A percentile compares a stretch with the other conserved stretches of the same genome.
These are phyloP conservation scores for Serendipita indica DNA, from an alignment of 768 basidiomycete genomes.

Conservation along the genomic window DNA sequence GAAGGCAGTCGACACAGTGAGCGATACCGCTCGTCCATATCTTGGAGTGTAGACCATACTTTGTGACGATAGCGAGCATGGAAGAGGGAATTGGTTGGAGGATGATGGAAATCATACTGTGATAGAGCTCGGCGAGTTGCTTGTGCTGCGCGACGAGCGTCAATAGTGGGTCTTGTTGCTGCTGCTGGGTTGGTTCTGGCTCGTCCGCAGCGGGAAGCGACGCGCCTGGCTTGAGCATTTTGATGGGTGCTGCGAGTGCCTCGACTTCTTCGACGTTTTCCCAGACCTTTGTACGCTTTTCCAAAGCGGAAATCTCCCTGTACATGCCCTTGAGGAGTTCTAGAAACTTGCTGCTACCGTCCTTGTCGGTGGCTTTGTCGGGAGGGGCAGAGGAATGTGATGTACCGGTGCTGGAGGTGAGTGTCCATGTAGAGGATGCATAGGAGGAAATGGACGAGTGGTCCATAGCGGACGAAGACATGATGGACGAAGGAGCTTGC, in stretches of 20 bases:
- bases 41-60: conserved; percentile 90
- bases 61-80: conserved; percentile 73
- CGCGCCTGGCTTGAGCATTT: conserved; percentile 24
- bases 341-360: conserved; percentile 46
- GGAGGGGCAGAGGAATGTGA: conserved; percentile 40
- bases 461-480: conserved; percentile 44
- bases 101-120: conserved; percentile 73
- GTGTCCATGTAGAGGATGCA: conserved; percentile 16
- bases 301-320: conserved; percentile 64
- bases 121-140: conserved; percentile 74
- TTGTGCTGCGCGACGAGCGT: conserved; percentile 69
- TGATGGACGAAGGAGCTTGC: conserved; percentile 11
- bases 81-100: conserved; percentile 83
- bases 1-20: conserved; percentile 77
- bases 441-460: conserved; percentile 55
- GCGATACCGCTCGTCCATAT: conserved; percentile 89
- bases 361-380: conserved; percentile 30
- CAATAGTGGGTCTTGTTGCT: conserved; percentile 67
- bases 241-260: conserved; percentile 28
- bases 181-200: too few species aligned
- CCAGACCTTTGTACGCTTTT: conserved; percentile 39
- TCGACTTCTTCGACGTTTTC: conserved; percentile 41
- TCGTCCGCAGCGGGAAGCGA: conserved; percentile 27
- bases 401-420: conserved; percentile 17
- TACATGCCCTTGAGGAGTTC: conserved; percentile 69